These are phyloP conservation scores for Fusarium continuum DNA, from an alignment of 2,329 filamentous ascomycete genomes.

Conservation along the genomic window DNA sequence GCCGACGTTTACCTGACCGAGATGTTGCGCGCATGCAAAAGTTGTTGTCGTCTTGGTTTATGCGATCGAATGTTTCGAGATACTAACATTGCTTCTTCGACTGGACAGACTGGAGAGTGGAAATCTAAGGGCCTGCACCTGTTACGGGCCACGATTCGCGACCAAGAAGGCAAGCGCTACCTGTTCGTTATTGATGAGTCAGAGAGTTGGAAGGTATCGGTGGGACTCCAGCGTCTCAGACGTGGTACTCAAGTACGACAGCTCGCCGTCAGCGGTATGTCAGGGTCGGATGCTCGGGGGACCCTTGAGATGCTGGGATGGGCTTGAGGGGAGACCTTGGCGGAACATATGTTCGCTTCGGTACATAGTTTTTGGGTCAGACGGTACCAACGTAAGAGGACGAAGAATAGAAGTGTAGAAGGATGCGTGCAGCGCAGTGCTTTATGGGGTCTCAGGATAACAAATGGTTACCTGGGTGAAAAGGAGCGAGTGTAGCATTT, in stretches of 20 bases:
- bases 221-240: slow-evolving; percentile 68
- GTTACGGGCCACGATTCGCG: slow-evolving; percentile 69
- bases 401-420: slow-evolving; percentile 16
- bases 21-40: slow-evolving; percentile 71
- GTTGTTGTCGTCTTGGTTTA: slow-evolving; percentile 66
- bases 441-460: slow-evolving; percentile 28
- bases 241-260: slow-evolving; percentile 68
- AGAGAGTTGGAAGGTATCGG: slow-evolving; percentile 74
- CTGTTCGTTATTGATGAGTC: slow-evolving; percentile 71
- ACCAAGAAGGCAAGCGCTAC: slow-evolving; percentile 73
- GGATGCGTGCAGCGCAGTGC: slow-evolving; percentile 18
- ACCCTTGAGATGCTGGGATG: slow-evolving; percentile 69
- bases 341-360: slow-evolving; percentile 33
- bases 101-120: slow-evolving; percentile 62
- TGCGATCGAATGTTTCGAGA: slow-evolving; percentile 56
- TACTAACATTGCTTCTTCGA: slow-evolving; percentile 53
- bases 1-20: slow-evolving; percentile 71
- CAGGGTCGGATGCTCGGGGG: slow-evolving; percentile 61
- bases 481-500: slow-evolving; percentile 39
- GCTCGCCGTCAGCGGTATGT: slow-evolving; percentile 67
- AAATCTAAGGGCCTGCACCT: slow-evolving; percentile 67
- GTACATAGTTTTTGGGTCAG: slow-evolving; percentile 40
- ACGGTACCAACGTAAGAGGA: slow-evolving; percentile 31
- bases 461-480: slow-evolving; percentile 34
- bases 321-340: slow-evolving; percentile 44